Evolutionary conservation across 768 basidiomycete genomes (phyloP).

Genomic region (Suillus spraguei): DNA sequence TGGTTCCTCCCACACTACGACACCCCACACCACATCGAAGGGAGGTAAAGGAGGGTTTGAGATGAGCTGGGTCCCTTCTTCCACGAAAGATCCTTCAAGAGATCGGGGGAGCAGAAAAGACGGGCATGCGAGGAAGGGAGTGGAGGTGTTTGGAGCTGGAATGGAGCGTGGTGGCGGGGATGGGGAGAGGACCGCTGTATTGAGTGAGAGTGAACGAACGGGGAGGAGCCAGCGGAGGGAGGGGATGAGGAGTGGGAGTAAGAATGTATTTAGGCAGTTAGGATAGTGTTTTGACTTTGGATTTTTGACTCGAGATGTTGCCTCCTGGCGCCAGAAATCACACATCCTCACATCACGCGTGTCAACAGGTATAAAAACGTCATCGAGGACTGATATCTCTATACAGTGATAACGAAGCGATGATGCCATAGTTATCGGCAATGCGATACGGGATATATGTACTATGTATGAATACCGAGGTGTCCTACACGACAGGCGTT

Average conservation of each 20-base stretch:
- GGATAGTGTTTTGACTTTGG: slow-evolving; percentile 9
- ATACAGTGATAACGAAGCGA: background rate
- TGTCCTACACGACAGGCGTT: background rate
- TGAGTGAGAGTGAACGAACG: slow-evolving; percentile 67
- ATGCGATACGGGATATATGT: slow-evolving; percentile 8
- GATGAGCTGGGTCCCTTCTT: slow-evolving; percentile 74
- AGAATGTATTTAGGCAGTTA: slow-evolving; percentile 67
- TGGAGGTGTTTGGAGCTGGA: slow-evolving; percentile 84
- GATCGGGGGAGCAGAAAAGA: slow-evolving; percentile 25
- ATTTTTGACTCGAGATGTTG: background rate
- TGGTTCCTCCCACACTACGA: slow-evolving; percentile 26
- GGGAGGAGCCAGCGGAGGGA: slow-evolving; percentile 82
- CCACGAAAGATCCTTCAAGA: slow-evolving; percentile 31
- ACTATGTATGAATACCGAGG: slow-evolving; percentile 1
- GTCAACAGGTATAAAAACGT: background rate
- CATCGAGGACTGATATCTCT: too few species aligned
- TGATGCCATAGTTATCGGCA: slow-evolving; percentile 5
- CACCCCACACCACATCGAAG: slow-evolving; percentile 16
- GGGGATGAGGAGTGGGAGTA: slow-evolving; percentile 86
- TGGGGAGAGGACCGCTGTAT: slow-evolving; percentile 44
- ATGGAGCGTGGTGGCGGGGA: slow-evolving; percentile 79
- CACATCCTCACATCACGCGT: background rate
- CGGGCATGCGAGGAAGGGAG: slow-evolving; percentile 48
- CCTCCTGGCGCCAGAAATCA: background rate
- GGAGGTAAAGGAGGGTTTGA: slow-evolving; percentile 66